A percentile compares a stretch with the other conserved stretches of the same genome.
Conservation (phyloP, 2,329 filamentous ascomycete genomes). For the Cryphonectria radicalis region DNA sequence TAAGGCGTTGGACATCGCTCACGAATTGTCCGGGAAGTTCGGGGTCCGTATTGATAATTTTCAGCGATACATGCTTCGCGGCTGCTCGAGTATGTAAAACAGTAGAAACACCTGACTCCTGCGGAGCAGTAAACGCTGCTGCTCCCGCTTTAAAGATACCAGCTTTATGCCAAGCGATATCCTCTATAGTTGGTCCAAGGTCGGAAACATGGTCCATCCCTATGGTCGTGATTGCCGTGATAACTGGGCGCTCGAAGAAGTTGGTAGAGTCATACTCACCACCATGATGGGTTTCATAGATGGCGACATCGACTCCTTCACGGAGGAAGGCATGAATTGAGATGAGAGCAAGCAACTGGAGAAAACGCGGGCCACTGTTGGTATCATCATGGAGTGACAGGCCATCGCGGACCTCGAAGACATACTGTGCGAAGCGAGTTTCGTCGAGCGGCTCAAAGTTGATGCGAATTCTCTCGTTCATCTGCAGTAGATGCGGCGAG, state of each 20-base stretch:
- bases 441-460: conserved; percentile 43
- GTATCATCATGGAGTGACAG: conserved; percentile 33
- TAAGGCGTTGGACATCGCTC: conserved; percentile 38
- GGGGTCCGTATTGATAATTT: background rate
- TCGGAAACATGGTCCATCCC: conserved; percentile 52
- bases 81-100: background rate
- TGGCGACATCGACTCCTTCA: conserved; percentile 46
- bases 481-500: conserved; percentile 44
- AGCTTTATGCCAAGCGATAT: conserved; percentile 57
- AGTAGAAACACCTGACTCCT: conserved; percentile 34
- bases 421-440: conserved; percentile 47
- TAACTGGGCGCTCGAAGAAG: conserved; percentile 47
- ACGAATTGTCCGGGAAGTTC: conserved; percentile 19
- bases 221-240: conserved; percentile 49
- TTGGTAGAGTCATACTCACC: conserved; percentile 42
- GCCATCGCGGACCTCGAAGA: conserved; percentile 49
- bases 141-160: conserved; percentile 51
- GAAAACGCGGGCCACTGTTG: conserved; percentile 38
- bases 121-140: conserved; percentile 44
- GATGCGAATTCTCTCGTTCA: conserved; percentile 49
- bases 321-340: conserved; percentile 50
- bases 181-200: conserved; percentile 49
- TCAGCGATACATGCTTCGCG: background rate
- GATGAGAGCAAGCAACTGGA: conserved; percentile 46
- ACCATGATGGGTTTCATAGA: too few relatives aligned